Percentiles rank a stretch among this genome's conserved stretches.
phyloP scores from a whole-genome alignment of 2,329 filamentous ascomycete species.

The Fusarium poae region DNA sequence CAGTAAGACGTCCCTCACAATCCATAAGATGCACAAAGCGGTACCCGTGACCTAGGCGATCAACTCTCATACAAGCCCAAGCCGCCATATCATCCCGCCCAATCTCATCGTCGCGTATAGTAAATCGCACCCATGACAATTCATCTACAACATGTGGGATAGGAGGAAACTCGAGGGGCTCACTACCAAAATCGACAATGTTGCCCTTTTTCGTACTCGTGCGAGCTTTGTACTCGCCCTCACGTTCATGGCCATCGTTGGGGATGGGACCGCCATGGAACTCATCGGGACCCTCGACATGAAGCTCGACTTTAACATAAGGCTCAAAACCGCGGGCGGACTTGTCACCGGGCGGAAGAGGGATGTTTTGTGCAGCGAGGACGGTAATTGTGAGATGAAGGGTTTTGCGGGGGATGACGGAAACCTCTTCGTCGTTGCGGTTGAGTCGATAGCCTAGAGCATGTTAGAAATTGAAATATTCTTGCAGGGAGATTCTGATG shows the following conservation, averaged over 20 bases:
- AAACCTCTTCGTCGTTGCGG: conserved; percentile 36
- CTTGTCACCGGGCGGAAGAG: conserved; percentile 69
- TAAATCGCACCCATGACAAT: conserved; percentile 82
- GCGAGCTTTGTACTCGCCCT: conserved; percentile 67
- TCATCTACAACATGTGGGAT: conserved; percentile 73
- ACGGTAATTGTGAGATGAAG: conserved; percentile 80
- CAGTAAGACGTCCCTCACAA: conserved; percentile 72
- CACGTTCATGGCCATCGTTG: conserved; percentile 57
- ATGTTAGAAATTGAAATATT: conserved; percentile 1
- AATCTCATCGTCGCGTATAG: conserved; percentile 88
- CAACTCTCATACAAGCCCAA: conserved; percentile 90
- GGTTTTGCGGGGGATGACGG: conserved; percentile 64
- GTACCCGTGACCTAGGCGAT: conserved; percentile 81
- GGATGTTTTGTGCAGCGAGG: conserved; percentile 81
- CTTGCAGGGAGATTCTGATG: not conserved
- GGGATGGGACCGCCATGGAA: conserved; percentile 54
- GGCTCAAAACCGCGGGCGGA: conserved; percentile 74
- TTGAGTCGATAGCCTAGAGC: conserved; percentile 52
- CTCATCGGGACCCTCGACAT: conserved; percentile 76
- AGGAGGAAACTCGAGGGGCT: conserved; percentile 69
- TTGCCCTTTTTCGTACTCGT: conserved; percentile 70
- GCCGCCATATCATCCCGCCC: conserved; percentile 82
- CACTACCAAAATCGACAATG: conserved; percentile 72
- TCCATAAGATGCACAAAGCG: conserved; percentile 83
- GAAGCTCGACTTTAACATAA: conserved; percentile 86